Percentiles rank a stretch among this genome's conserved stretches.
These are phyloP conservation scores for Rhodotorula diobovata DNA, from an alignment of 768 basidiomycete genomes.

Conservation along the genomic window DNA sequence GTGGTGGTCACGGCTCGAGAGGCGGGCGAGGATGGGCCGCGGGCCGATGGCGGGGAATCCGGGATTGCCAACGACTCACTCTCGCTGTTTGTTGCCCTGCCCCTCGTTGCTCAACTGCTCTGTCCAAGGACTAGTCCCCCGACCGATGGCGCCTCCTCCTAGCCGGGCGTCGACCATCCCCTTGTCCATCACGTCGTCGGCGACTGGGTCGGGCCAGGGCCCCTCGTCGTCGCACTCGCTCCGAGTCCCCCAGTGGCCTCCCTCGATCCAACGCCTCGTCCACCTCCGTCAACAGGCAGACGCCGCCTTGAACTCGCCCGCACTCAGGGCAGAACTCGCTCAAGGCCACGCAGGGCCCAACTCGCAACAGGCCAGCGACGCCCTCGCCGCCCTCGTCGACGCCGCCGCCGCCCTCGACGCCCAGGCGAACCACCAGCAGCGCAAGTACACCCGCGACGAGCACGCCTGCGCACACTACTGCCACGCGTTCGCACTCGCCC, in stretches of 20 bases:
- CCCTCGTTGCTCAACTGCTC: background rate
- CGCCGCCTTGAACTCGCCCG: slow-evolving; percentile 13
- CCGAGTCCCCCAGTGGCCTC: too few relatives aligned
- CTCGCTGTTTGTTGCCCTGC: background rate
- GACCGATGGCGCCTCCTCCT: too few relatives aligned
- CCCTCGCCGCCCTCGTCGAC: slow-evolving; percentile 9
- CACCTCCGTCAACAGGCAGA: slow-evolving; percentile 7
- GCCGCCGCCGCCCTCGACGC: background rate
- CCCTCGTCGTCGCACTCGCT: background rate
- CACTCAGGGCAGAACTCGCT: background rate
- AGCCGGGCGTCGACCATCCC: slow-evolving; percentile 13
- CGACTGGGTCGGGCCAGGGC: background rate
- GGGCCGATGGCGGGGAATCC: too few relatives aligned
- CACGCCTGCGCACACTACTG: slow-evolving; percentile 20
- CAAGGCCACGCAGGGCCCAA: slow-evolving; percentile 9
- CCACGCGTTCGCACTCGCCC: slow-evolving; percentile 25
- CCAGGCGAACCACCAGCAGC: background rate
- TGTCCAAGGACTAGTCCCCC: too few relatives aligned
- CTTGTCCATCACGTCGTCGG: slow-evolving; percentile 11
- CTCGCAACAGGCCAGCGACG: background rate
- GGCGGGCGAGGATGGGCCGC: background rate
- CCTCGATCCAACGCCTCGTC: slow-evolving; percentile 8
- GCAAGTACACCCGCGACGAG: slow-evolving; percentile 7
- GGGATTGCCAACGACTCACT: too few relatives aligned
- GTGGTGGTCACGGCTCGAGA: too few relatives aligned